Conservation (phyloP, 2,329 filamentous ascomycete species). For the Hypoxylon sp. region DNA sequence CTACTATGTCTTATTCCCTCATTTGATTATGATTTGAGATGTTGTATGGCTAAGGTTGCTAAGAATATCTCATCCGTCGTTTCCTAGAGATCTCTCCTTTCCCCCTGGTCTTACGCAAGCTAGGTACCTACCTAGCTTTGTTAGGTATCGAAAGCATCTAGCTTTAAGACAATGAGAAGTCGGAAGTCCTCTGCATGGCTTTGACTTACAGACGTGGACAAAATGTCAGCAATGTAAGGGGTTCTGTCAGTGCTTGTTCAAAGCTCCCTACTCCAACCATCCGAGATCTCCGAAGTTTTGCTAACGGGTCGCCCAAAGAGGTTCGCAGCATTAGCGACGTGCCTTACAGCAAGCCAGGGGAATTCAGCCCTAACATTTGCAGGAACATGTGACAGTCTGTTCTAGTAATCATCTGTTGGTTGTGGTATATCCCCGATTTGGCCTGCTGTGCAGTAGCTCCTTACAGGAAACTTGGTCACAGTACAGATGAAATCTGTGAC, state of each 20-base stretch:
- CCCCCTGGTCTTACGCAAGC: not conserved
- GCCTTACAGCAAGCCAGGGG: not conserved
- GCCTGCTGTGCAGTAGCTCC: not conserved
- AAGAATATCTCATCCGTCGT: constrained; percentile 1
- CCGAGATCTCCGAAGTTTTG: not conserved
- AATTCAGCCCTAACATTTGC: not conserved
- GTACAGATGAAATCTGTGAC: not conserved
- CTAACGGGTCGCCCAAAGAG: not conserved
- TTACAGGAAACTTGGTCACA: not conserved
- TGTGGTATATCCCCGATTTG: not conserved
- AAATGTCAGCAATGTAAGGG: not conserved
- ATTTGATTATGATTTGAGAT: not conserved
- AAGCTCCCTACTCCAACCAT: not conserved
- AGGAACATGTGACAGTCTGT: not conserved
- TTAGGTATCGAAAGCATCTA: not conserved
- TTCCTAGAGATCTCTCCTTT: constrained; percentile 1
- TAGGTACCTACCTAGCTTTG: too few species aligned
- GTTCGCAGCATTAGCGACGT: not conserved
- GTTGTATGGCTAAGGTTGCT: not conserved
- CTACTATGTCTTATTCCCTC: not conserved
- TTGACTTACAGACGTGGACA: not conserved
- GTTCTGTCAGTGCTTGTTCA: not conserved
- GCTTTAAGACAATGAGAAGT: not conserved
- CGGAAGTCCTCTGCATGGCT: not conserved
- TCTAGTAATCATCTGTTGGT: not conserved